Base-by-base conservation (phyloP, 805 yeast species). In the Lipomyces sp. region DNA sequence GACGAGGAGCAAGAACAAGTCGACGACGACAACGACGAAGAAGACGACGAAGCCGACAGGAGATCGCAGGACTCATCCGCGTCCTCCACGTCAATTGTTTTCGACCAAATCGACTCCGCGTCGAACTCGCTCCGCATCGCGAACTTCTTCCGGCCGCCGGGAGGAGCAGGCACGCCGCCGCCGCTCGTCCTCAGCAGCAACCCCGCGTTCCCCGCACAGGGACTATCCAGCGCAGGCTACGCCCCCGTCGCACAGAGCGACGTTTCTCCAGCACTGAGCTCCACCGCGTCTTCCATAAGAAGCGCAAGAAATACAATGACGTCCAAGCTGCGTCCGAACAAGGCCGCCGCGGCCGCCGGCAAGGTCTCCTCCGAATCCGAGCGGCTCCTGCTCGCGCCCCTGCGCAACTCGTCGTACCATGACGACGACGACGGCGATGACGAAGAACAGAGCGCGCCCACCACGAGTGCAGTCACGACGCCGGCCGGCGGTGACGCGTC, bases 31-130 rank as follows among this genome's bases (percentile, higher is more conserved):
- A 26, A 52, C 39, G 41, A 43, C 42, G 34, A 26, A 8, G 48
- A 49, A 11, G 50, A 40, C 44, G 32, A 8, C 19, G 43, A 21
- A 40, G 36, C 13, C 47, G 47, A 35, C 34, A 14, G 58, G 22
- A 26, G 28, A 11, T 54, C 58, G 4, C 40, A 34, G 18, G 55
- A 54, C 35, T 54, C 58, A 2, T 18, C 52, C 7, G 44, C 32
- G 18, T 54, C 58, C 18, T 43, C 55, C 11, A 54, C 58, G n/a
- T 54, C 58, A 13, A 43, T 47, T 6, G 53, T 54, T 8, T 54
- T 54, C 31, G 58, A 54, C 24, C 43, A 41, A 16, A 43, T 54
- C 26, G 51, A 54, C 13, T 54, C 58, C 21, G 55, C 55, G 8
- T 35, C 58, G n/a, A 53, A 53, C 36, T 53, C 57, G 32, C 23